Conservation (phyloP, 352 stramenopile species). For the Pythium plurisporium region DNA sequence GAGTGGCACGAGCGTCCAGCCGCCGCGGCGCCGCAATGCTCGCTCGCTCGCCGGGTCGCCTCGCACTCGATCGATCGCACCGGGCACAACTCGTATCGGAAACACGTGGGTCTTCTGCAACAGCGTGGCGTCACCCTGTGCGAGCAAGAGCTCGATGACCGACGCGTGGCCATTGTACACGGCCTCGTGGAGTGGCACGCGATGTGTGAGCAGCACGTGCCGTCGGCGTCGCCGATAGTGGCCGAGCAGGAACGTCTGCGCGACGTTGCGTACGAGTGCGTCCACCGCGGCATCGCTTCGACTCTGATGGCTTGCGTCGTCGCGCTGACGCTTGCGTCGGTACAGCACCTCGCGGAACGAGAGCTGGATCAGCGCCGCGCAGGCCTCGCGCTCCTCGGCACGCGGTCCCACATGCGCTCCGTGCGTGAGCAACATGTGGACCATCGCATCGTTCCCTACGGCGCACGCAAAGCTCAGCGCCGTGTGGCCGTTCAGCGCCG, state of each 20-base stretch:
- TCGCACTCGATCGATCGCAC: constrained; percentile 5
- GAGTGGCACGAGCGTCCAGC: constrained; percentile 53
- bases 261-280: constrained; percentile 53
- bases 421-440: constrained; percentile 62
- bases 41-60: background rate
- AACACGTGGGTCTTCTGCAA: constrained; percentile 65
- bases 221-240: constrained; percentile 44
- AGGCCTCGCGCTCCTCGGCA: constrained; percentile 48
- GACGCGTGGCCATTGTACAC: constrained; percentile 60
- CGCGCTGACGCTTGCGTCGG: constrained; percentile 4
- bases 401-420: constrained; percentile 40
- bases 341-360: constrained; percentile 46
- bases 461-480: constrained; percentile 60
- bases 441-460: constrained; percentile 70
- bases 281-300: constrained; percentile 42
- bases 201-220: constrained; percentile 51
- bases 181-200: constrained; percentile 70
- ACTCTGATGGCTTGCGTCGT: background rate
- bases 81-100: constrained; percentile 41
- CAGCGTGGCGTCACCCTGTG: constrained; percentile 37
- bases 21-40: constrained; percentile 21
- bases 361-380: constrained; percentile 63
- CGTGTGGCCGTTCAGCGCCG: constrained; percentile 64
- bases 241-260: constrained; percentile 52
- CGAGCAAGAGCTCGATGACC: constrained; percentile 47